phyloP scores from a whole-genome alignment of 2,329 filamentous ascomycete species.

The Cytospora schulzeri region DNA sequence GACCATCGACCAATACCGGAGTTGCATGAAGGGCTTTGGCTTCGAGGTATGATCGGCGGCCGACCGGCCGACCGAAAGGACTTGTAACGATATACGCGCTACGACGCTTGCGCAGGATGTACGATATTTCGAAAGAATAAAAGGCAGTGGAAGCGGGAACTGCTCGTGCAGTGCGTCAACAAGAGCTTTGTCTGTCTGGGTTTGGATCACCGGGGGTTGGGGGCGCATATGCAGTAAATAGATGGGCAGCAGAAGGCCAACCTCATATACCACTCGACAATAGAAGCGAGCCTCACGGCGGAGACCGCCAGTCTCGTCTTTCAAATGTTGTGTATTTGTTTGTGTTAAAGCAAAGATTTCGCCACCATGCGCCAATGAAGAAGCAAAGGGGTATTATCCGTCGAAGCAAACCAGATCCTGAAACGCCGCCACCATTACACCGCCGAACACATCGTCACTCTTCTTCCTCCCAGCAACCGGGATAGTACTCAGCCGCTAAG shows the following conservation, averaged over 20 bases:
- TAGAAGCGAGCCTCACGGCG: not conserved
- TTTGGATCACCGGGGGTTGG: not conserved
- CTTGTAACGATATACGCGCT: slow-evolving; percentile 20
- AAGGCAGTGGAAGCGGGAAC: not conserved
- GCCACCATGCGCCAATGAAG: not conserved
- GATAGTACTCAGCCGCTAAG: not conserved
- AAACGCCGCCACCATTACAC: not conserved
- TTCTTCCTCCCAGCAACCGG: not conserved
- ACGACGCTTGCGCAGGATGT: slow-evolving; percentile 22
- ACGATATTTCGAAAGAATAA: slow-evolving; percentile 21
- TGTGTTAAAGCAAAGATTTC: not conserved
- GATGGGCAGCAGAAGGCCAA: slow-evolving; percentile 11
- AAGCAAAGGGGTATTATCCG: not conserved
- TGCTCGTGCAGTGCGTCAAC: not conserved
- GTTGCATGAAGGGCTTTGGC: slow-evolving; percentile 90
- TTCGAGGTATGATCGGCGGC: slow-evolving; percentile 64
- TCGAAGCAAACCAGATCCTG: not conserved
- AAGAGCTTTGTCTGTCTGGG: not conserved
- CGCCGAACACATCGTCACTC: not conserved
- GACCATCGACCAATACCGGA: slow-evolving; percentile 82
- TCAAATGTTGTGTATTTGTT: not conserved
- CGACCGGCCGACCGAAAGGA: too few species aligned
- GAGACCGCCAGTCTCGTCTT: not conserved
- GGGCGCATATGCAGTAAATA: slow-evolving; percentile 10
- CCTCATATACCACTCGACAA: slow-evolving; percentile 15